Evolutionary conservation across 1,139 yeast genomes (phyloP).

Genomic region (Lodderomyces beijingensis): DNA sequence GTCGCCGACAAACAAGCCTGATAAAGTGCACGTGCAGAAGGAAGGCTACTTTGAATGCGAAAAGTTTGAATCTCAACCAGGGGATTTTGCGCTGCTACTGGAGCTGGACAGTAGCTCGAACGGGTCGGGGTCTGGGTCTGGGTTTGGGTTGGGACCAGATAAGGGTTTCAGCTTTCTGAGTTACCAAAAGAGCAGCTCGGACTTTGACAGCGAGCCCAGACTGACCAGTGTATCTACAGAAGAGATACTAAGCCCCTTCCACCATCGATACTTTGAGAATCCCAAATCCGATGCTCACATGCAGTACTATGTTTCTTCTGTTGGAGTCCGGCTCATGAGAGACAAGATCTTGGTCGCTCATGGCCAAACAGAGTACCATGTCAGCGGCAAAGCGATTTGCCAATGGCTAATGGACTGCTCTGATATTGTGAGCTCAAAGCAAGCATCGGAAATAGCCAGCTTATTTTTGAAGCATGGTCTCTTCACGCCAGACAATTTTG

Average conservation of each 20-base stretch:
- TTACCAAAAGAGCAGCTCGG: slow-evolving; percentile 2
- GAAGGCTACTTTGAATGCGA: neutral
- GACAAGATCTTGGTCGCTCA: slow-evolving; percentile 29
- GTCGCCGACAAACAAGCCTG: slow-evolving; percentile 46
- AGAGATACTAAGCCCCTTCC: slow-evolving; percentile 54
- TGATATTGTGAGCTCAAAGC: slow-evolving; percentile 54
- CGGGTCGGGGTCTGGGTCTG: neutral
- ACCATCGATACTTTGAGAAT: slow-evolving; percentile 75
- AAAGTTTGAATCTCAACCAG: neutral
- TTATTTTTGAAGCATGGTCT: slow-evolving; percentile 49
- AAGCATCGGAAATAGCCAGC: slow-evolving; percentile 60
- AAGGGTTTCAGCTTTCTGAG: slow-evolving; percentile 5
- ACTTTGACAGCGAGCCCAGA: neutral
- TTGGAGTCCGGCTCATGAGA: slow-evolving; percentile 60
- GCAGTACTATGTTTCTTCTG: slow-evolving; percentile 70
- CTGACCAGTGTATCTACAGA: neutral
- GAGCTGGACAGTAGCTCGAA: neutral
- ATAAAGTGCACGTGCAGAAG: slow-evolving; percentile 8
- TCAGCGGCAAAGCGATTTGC: slow-evolving; percentile 72
- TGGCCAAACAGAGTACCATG: slow-evolving; percentile 37
- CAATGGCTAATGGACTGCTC: slow-evolving; percentile 94
- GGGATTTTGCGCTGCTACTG: neutral
- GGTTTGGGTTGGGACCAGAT: neutral
- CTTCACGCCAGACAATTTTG: slow-evolving; percentile 22
- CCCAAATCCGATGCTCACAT: slow-evolving; percentile 82